Base-by-base conservation (phyloP, 1,139 yeast species). In the Petasospora rhodanensis region DNA sequence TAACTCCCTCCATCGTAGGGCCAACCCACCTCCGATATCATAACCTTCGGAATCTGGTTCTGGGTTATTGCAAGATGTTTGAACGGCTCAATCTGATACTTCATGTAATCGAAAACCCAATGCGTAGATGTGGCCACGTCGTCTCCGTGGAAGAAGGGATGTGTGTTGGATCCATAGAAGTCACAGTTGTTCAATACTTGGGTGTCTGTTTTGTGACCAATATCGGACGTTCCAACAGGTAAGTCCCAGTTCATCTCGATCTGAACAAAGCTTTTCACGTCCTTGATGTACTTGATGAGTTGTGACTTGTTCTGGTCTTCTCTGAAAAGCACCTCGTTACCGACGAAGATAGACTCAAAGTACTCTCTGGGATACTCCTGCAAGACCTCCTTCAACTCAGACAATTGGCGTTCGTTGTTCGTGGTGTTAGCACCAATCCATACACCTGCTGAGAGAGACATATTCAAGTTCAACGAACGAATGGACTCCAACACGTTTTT, bases 21-120 rank as follows among this genome's bases (percentile, higher is more conserved):
- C 87, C 87, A 80, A 0, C 86, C 87, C 14, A 78, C 70, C 49
- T 79, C 86, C 0, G 83, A 66, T 2, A 79, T 65, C 3, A 70
- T 61, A 11, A 76, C 52, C 21, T 52, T 55, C 4, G 61, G 59
- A 11, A 31, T 27, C 25, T 26, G 30, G 22, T 15, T 23, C 18
- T 22, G 34, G 51, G 44, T 7, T 39, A 37, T 6, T 4, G 24
- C 31, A 20, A 37, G 35, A 31, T 18, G 44, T 42, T 37, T 38
- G 49, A 29, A 48, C 13, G 56, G 63, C 36, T 61, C 58, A 22
- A 76, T 52, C 37, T 73, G 71, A 26, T 64, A 56, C 31, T 63
- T 52, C 25, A 76, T 47, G 45, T 64, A 76, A 35, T 74, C 71
- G 26, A 63, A 57, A 0, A 73, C 66, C 84, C 86, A 79, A 6